Conservation (phyloP, 2,329 filamentous ascomycete species). For the Xylaria sp. region DNA sequence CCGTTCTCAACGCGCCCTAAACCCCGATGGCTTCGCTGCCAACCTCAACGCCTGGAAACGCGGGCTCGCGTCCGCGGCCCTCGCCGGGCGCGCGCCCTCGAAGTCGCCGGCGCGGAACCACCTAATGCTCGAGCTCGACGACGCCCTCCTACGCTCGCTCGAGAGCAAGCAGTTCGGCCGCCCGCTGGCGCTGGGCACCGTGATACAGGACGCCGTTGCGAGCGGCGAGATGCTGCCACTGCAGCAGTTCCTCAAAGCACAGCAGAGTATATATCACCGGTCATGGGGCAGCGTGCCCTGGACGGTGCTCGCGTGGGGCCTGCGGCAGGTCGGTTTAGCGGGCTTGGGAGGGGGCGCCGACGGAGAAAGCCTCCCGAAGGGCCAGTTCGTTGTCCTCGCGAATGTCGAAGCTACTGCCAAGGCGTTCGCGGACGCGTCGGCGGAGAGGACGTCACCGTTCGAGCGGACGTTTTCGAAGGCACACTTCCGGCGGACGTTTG, state of each 20-base stretch:
- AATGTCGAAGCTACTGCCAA: conserved; percentile 64
- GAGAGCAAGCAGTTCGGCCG: conserved; percentile 78
- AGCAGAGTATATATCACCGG: conserved; percentile 71
- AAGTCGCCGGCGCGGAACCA: conserved; percentile 47
- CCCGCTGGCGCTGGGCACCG: conserved; percentile 78
- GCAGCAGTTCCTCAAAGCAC: conserved; percentile 65
- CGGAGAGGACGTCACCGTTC: conserved; percentile 52
- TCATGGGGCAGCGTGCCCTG: conserved; percentile 72
- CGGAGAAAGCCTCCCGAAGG: conserved; percentile 59
- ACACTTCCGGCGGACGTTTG: conserved; percentile 64
- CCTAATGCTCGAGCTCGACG: conserved; percentile 58
- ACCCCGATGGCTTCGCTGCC: conserved; percentile 82
- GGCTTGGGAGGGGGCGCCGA: conserved; percentile 38
- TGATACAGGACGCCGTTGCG: conserved; percentile 73
- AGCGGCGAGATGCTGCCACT: conserved; percentile 71
- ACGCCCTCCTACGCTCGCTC: conserved; percentile 69
- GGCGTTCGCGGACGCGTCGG: conserved; percentile 51
- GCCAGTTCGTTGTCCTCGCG: conserved; percentile 66
- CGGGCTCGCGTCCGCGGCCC: conserved; percentile 70
- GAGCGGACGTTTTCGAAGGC: conserved; percentile 70
- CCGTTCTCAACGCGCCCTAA: conserved; percentile 69
- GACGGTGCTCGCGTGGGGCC: conserved; percentile 74
- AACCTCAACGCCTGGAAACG: conserved; percentile 80
- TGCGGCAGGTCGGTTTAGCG: conserved; percentile 67
- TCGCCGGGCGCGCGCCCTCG: conserved; percentile 57